Percentiles rank a stretch among this genome's conserved stretches.
Evolutionary conservation across 2,329 filamentous ascomycete species (phyloP).

Genomic region (Chrysosporium queenslandicum): DNA sequence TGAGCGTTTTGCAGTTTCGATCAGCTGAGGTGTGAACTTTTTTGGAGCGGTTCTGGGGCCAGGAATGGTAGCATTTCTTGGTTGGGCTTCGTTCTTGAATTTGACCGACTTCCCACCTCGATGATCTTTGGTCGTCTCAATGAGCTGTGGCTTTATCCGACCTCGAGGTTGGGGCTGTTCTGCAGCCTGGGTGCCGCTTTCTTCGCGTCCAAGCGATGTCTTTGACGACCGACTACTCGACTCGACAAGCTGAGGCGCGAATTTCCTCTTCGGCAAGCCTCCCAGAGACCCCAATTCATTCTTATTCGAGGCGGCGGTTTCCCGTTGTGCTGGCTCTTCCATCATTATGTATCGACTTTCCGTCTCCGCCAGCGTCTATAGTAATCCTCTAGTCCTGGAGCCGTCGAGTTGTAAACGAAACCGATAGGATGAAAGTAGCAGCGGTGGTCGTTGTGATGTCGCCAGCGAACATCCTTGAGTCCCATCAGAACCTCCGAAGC

Average conservation of each 20-base stretch:
- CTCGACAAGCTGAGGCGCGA: slow-evolving; percentile 14
- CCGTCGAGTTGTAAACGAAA: neutral
- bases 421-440: neutral
- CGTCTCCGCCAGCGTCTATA: slow-evolving; percentile 1
- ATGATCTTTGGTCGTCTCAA: slow-evolving; percentile 14
- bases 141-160: slow-evolving; percentile 11
- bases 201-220: neutral
- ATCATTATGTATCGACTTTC: neutral
- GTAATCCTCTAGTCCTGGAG: slow-evolving; percentile 5
- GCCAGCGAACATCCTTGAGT: slow-evolving; percentile 12
- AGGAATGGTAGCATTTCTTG: slow-evolving; percentile 1
- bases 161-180: neutral
- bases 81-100: neutral
- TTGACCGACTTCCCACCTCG: slow-evolving; percentile 3
- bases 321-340: neutral
- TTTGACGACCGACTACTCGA: slow-evolving; percentile 13
- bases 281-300: neutral
- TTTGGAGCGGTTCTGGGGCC: slow-evolving; percentile 22
- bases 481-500: slow-evolving; percentile 1
- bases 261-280: slow-evolving; percentile 10
- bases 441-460: slow-evolving; percentile 1
- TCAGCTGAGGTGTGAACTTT: slow-evolving; percentile 65
- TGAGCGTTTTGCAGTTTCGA: slow-evolving; percentile 67
- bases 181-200: neutral
- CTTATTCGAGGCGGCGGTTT: neutral